Evolutionary conservation across 1,284 basidiomycete species (phyloP).

Genomic region (Butyriboletus regius): DNA sequence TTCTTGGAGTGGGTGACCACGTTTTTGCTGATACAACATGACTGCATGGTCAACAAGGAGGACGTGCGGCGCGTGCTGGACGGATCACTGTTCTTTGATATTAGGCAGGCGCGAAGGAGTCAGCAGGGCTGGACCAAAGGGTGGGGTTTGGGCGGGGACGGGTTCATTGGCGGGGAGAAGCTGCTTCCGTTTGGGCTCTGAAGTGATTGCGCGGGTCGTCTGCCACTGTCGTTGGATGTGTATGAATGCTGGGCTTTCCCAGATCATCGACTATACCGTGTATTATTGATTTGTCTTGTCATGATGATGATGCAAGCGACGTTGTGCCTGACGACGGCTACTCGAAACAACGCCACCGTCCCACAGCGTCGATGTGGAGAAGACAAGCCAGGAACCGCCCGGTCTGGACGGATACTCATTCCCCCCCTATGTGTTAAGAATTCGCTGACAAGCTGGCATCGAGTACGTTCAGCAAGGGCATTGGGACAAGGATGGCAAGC

Average conservation of each 20-base stretch:
- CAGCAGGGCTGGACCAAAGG: constrained; percentile 27
- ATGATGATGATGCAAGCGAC: neutral
- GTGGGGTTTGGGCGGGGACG: constrained; percentile 27
- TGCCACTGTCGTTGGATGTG: neutral
- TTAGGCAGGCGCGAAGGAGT: constrained; percentile 13
- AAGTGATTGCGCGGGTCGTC: neutral
- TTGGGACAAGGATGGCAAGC: constrained; percentile 56
- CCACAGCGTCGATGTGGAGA: constrained; percentile 19
- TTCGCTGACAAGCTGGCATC: constrained; percentile 32
- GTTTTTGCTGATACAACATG: constrained; percentile 25
- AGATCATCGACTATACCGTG: neutral
- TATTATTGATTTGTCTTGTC: constrained; percentile 6
- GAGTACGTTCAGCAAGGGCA: constrained; percentile 51
- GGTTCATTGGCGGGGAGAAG: constrained; percentile 28
- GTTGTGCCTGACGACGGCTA: neutral
- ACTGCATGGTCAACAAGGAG: constrained; percentile 27
- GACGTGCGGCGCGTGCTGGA: constrained; percentile 26
- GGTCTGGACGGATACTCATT: constrained; percentile 38
- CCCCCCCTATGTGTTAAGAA: constrained; percentile 15
- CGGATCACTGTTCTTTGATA: constrained; percentile 29
- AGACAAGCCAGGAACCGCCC: constrained; percentile 39
- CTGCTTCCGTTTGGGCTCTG: constrained; percentile 26
- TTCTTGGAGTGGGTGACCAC: constrained; percentile 32
- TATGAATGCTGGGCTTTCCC: constrained; percentile 3
- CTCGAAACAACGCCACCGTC: neutral